Evolutionary conservation across 2,329 filamentous ascomycete species (phyloP), one percentile per base, ranked within the genome.

Genomic region (Microdochium bolleyi): DNA sequence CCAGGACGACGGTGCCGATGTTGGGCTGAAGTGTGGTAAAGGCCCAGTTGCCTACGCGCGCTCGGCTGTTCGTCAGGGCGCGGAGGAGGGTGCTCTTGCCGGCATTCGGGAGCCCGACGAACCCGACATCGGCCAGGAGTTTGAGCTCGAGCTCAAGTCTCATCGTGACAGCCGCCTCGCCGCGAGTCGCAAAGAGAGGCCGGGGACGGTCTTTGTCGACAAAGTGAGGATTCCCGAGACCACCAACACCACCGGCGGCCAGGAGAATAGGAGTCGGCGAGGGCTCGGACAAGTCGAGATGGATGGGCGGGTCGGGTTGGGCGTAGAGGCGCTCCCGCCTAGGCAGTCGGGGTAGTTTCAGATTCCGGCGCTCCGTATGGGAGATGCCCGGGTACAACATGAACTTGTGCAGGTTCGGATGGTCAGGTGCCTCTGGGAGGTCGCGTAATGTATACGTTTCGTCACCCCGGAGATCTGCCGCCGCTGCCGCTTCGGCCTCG

Each of bases 11-110:
- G 1, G 94, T 99, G 50, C 94, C 94, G 52, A 99, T 95, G 60
- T 95, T 96, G 2, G 94, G 94, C 60, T 92, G 87, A 9, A 99
- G 77, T 0, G 94, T 99, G 2, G 94, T 99, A 67, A 99, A 99
- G 10, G 91, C 92, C 94, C 94, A 99, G 66, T 88, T 85, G 41
- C 94, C 94, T 27, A 99, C 84, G 38, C 94, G 83, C 1, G 94
- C 89, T 55, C 91, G 86, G 66, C 89, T 95, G 67, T 92, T 92
- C 61, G 86, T 95, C 61, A 99, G 74, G 2, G 92, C 86, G 19
- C 94, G 85, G 16, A 97, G 79, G 1, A 99, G 78, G 0, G 94
- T 97, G 65, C 89, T 95, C 71, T 99, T 99, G 9, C 94, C 94
- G 3, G 92, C 94, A 67, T 99, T 99, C 1, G 94, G 94, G 16